Evolutionary conservation across 805 yeast species (phyloP), one percentile per base, ranked within the genome.

Genomic region (Soucietia sequanensis): DNA sequence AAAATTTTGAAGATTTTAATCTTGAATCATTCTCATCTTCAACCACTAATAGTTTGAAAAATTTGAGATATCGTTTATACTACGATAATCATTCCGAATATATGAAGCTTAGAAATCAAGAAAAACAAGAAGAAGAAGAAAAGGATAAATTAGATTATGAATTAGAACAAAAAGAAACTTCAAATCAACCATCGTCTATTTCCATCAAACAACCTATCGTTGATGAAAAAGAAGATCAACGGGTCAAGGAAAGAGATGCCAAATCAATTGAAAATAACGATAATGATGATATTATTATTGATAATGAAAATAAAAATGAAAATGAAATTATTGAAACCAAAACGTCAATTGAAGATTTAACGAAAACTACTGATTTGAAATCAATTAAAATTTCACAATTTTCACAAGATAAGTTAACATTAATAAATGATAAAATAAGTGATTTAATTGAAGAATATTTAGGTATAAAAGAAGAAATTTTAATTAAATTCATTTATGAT

Each of bases 381-480:
- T n/a, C n/a, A n/a, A n/a, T n/a, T n/a, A n/a, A n/a, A n/a, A 34
- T 54, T 6, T 30, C 45, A 3, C 13, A 28, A 5, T 37, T 56
- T 7, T 24, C 50, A 1, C 12, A 33, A 3, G 43, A 37, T 2
- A 25, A 19, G 3, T 38, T 62, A 17, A 48, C 38, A 0, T 20
- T 46, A 6, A 43, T 76, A 16, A 58, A 58, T 21, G 44, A 47
- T 0, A 68, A 66, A 39, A 56, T 77, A 14, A 63, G 58, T n/a
- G 53, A 51, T 3, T 58, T 74, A 30, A 54, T 79, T 21, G 78
- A 69, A 35, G 79, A 76, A 37, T 72, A 65, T 37, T 50, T 79
- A 30, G 84, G 83, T 1, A 60, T 75, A 29, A 57, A 60, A 33
- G 85, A 78, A 41, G 76, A 72, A 10, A 69, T 73, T 27, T 59